Evolutionary conservation across 2,329 filamentous ascomycete genomes (phyloP), one percentile per base, ranked within the genome.

Genomic region (Talaromyces sp.): DNA sequence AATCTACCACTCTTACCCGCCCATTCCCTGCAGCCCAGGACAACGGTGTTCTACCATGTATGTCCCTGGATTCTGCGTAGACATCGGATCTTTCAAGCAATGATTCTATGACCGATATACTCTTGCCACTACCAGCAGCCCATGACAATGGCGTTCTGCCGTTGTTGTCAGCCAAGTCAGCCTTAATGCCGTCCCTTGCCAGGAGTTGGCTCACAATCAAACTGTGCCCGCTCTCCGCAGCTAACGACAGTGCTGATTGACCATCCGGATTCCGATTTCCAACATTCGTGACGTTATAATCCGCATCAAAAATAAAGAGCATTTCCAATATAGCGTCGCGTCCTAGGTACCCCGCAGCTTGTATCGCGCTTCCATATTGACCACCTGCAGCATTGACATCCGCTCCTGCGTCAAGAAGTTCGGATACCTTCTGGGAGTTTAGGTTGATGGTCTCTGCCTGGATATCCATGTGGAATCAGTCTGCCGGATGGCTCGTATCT

Each of bases 61-160:
- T 7, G 36, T 64, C 62, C 22, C 29, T 13, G 5, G 54, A 49
- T 29, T 59, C 11, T 22, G 27, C 3, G 29, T 64, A 15, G 15
- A 59, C 54, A 38, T 25, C 29, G 19, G 38, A 34, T 15, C 27
- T 59, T 10, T n/a, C 29, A 31, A 64, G 43, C 15, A 64, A 51
- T 13, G 25, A 3, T 31, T 36, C 54, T 47, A 59, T 34, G 17
- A 29, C 6, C 11, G 7, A 31, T 8, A n/a, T 1, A 25, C 27
- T 29, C 4, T 64, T 3, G 19, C 54, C 40, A 40, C 53, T 27
- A 19, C 25, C 40, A 6, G 54, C 53, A 31, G 49, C 54, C 53
- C 53, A 64, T 36, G 62, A 64, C 8, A 64, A 29, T 19, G 62
- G 62, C 19, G 62, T 64, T 25, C 45, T 19, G 17, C 62, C 54